Conservation (phyloP, 148 eudicot species). For the Amaranthus cruentus region DNA sequence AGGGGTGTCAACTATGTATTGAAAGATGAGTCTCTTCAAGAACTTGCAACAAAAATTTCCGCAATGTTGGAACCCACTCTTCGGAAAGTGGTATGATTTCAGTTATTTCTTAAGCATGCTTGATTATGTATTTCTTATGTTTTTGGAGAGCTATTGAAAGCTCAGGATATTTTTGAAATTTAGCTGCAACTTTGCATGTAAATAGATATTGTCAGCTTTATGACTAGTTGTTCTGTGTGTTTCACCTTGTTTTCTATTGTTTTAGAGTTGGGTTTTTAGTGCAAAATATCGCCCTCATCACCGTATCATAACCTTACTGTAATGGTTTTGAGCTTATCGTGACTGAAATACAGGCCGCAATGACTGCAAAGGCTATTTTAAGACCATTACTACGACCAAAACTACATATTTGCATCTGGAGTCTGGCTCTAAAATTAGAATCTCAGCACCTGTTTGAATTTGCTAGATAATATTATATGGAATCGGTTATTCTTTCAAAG, state of each 20-base stretch:
- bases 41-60: constrained; percentile 23
- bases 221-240: background rate
- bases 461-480: background rate
- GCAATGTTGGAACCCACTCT: constrained; percentile 45
- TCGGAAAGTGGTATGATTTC: constrained; percentile 46
- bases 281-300: too few relatives aligned
- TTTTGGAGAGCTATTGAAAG: background rate
- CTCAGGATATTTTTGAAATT: background rate
- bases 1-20: constrained; percentile 36
- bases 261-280: background rate
- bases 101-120: background rate
- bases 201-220: background rate
- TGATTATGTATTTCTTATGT: background rate
- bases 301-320: too few relatives aligned
- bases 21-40: constrained; percentile 36
- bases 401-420: too few relatives aligned
- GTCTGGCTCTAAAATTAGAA: background rate
- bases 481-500: background rate
- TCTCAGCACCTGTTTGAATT: background rate
- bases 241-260: background rate
- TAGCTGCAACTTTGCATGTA: background rate
- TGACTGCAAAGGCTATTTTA: too few relatives aligned
- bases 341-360: too few relatives aligned
- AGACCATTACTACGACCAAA: too few relatives aligned
- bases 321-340: too few relatives aligned